phyloP scores from a whole-genome alignment of 441 rosid species.

The Croton laevigatus region DNA sequence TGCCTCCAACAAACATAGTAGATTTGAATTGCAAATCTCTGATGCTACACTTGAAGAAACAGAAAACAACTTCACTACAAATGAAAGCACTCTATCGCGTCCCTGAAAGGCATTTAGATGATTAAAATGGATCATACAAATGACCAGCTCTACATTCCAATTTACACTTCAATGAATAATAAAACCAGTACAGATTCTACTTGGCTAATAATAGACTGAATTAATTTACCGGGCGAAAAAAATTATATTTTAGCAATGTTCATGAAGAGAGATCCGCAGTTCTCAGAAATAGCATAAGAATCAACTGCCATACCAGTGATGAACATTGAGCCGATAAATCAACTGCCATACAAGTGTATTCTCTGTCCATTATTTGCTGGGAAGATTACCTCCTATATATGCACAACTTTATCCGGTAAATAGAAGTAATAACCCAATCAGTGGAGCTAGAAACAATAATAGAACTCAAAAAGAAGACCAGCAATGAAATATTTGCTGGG shows the following conservation, averaged over 20 bases:
- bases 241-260: not conserved
- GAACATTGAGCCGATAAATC: conserved; percentile 58
- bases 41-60: conserved; percentile 66
- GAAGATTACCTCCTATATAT: conserved; percentile 59
- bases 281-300: not conserved
- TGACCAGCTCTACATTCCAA: not conserved
- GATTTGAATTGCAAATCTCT: conserved; percentile 48
- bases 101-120: conserved; percentile 44
- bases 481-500: not conserved
- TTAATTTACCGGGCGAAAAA: not conserved
- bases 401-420: conserved; percentile 12
- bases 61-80: conserved; percentile 88
- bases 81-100: conserved; percentile 64
- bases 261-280: not conserved
- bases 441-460: conserved; percentile 1
- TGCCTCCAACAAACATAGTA: conserved; percentile 69
- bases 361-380: conserved; percentile 45
- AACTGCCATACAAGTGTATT: conserved; percentile 68
- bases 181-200: not conserved
- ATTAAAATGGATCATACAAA: conserved; percentile 9
- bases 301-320: conserved; percentile 52
- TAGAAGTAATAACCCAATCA: not conserved
- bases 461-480: conserved; percentile 6
- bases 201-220: too few relatives aligned
- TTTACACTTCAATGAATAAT: not conserved